Evolutionary conservation across 768 basidiomycete species (phyloP), one percentile per base, ranked within the genome.

Genomic region (Amanita pallidorosea): DNA sequence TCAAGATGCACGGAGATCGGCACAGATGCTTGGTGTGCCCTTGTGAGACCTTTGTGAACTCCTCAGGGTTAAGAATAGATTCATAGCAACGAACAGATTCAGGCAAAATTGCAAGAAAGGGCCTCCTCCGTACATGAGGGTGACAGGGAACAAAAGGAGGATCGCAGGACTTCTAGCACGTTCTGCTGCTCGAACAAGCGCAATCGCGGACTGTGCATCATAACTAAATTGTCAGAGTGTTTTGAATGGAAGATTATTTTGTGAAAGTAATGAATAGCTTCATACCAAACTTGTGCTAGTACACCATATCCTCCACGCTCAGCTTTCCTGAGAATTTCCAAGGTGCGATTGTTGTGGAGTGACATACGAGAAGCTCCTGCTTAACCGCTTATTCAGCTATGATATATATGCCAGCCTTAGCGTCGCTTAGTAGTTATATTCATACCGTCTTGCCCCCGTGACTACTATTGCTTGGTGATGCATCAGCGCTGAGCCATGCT

Each of bases 1-100:
- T 74, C 73, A 9, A 76, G 65, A 54, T 76, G 70, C 12, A 74
- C 72, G 0, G 73, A 66, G 47, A 76, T 73, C 0, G 73, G 73
- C 1, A 74, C 73, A n/a, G 69, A 68, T 8, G 73, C 70, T 47
- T 68, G 63, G 48, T 70, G 72, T 6, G 72, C 71, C 38, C 71
- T 74, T 46, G 17, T 18, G 35, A 4, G 33, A 40, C n/a, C 25
- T 20, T n/a, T 25, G n/a, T 45, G n/a, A 45, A n/a, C 31, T 17
- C 15, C 6, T 45, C 8, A 45, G n/a, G 5, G 36, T n/a, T 23
- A 22, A 20, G 9, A 49, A 17, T 35, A 33, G 45, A 37, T 29
- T 29, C 1, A 15, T 38, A 37, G 27, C n/a, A 18, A 57, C 65
- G 46, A 25, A 72, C 71, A 69, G 57, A 46, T 70, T 62, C 13